Base-by-base conservation (phyloP, 345 rosid genomes). In the Brassica nigra region DNA sequence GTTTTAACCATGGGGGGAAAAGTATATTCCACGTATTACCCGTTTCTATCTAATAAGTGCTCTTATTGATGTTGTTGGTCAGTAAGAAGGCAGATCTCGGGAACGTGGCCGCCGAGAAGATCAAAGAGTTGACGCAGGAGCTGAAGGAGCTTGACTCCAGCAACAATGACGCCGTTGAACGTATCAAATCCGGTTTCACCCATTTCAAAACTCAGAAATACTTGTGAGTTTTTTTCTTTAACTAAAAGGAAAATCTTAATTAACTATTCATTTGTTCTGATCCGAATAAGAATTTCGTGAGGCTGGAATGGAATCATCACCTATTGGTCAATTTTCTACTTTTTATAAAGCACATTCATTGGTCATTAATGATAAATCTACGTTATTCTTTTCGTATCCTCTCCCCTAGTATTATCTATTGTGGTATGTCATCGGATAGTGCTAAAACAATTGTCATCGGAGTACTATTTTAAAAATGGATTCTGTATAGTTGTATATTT, bases 181-280 rank as follows among this genome's bases (percentile, higher is more conserved):
- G 90, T 77, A 82, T 96, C 57, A 91, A 84, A 66, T 30, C 89
- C 76, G 99, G 99, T 54, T 96, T 96, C 83, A 31, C 47, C 10
- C 89, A 86, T 30, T 96, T 96, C 85, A 96, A 87, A 88, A 83
- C 77, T 1, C 88, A 90, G 87, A 93, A 87, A 86, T 93, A 74
- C 62, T 87, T 88, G 99, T 96, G 81, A 44, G 97, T 54, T n/a
- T 54, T 52, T 6, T 12, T 14, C 4, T 10, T 42, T 42, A 23
- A 23, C 1, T 23, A 23, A 23, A 23, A 23, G 57, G 57, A 49
- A 42, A 49, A n/a, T 49, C 7, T 4, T 4, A 49, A 9, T 14
- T 10, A 8, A 8, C 14, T 14, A 33, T 62, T 30, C 47, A 61
- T 68, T 66, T 47, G 64, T 61, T 66, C 23, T 54, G 11, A 47